Percentiles rank a stretch among this genome's conserved stretches.
phyloP scores from a whole-genome alignment of 2,329 filamentous ascomycete species.

The Claviceps cyperi region DNA sequence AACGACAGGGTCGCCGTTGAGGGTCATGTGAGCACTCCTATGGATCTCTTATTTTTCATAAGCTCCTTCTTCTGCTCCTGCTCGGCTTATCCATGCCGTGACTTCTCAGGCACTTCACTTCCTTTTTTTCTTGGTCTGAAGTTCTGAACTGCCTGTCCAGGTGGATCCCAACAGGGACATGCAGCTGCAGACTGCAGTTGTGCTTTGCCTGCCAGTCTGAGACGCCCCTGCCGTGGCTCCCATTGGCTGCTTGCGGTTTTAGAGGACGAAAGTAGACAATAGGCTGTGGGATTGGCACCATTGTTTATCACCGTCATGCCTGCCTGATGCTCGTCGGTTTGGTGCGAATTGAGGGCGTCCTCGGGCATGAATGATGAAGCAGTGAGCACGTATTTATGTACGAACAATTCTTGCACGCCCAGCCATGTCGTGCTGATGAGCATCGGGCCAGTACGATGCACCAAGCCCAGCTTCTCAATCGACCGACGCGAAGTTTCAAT shows the following conservation, averaged over 20 bases:
- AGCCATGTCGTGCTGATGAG: slow-evolving; percentile 1
- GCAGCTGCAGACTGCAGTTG: background rate
- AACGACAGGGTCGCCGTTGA: background rate
- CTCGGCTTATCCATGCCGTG: background rate
- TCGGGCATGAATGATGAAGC: background rate
- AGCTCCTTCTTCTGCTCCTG: background rate
- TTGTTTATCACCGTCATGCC: background rate
- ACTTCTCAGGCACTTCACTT: background rate
- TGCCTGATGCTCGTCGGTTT: background rate
- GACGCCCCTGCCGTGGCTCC: background rate
- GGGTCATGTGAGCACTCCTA: slow-evolving; percentile 8
- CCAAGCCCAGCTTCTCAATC: background rate
- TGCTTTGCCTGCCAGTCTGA: background rate
- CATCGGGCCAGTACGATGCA: background rate
- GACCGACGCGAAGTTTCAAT: slow-evolving; percentile 4
- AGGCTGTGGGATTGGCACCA: background rate
- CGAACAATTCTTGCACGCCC: background rate
- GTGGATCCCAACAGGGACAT: background rate
- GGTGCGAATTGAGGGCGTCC: background rate
- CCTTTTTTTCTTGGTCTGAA: background rate
- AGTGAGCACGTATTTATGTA: background rate
- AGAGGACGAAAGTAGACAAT: background rate
- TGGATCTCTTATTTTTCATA: background rate
- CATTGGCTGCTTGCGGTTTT: background rate
- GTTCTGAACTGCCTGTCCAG: background rate